Evolutionary conservation across 2,329 filamentous ascomycete species (phyloP).

Genomic region (Cryphonectria naterciae): DNA sequence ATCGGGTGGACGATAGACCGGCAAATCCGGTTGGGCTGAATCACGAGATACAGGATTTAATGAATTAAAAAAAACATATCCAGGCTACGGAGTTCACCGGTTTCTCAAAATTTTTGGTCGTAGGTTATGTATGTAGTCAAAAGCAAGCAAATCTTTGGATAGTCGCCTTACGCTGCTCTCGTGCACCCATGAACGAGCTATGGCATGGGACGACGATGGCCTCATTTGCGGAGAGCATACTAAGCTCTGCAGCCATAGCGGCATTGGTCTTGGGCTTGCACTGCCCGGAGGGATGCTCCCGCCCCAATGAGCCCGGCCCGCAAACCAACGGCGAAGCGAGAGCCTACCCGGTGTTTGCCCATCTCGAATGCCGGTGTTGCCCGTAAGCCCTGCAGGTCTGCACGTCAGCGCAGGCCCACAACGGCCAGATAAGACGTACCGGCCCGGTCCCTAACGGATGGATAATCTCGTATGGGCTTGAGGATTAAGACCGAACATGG

Average conservation of each 20-base stretch:
- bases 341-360: background rate
- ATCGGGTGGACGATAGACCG: background rate
- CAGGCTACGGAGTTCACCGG: background rate
- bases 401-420: background rate
- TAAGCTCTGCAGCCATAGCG: background rate
- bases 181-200: background rate
- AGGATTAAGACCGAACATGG: background rate
- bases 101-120: background rate
- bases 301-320: slow-evolving; percentile 1
- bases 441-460: background rate
- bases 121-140: background rate
- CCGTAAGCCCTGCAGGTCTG: background rate
- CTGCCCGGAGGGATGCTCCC: background rate
- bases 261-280: background rate
- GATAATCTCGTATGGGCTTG: background rate
- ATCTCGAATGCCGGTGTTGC: background rate
- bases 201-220: slow-evolving; percentile 24
- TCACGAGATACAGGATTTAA: background rate
- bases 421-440: slow-evolving; percentile 22
- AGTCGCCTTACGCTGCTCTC: background rate
- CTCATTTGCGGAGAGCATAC: slow-evolving; percentile 7
- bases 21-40: background rate
- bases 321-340: background rate
- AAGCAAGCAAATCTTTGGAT: background rate
- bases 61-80: background rate